A percentile compares a stretch with the other conserved stretches of the same genome.
Conservation (phyloP, 2,329 filamentous ascomycete genomes). For the Fusarium abutilonis region DNA sequence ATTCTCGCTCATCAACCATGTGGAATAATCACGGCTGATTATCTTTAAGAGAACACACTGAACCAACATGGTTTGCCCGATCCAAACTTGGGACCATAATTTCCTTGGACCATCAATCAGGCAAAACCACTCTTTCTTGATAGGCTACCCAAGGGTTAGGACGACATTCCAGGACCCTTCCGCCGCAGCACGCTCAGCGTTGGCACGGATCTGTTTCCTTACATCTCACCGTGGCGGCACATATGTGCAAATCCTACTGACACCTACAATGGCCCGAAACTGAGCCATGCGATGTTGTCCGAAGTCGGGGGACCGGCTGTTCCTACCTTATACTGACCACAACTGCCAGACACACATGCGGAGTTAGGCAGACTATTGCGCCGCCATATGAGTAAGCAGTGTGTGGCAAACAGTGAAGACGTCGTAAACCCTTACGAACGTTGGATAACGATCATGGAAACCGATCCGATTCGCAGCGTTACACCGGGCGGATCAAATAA, state of each 20-base stretch:
- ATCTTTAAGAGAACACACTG: not conserved
- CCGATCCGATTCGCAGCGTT: conserved; percentile 41
- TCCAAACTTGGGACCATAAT: not conserved
- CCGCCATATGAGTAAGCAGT: not conserved
- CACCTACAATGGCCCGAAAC: conserved; percentile 35
- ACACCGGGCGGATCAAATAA: conserved; percentile 29
- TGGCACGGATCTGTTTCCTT: conserved; percentile 24
- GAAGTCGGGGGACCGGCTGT: conserved; percentile 10
- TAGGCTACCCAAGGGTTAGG: conserved; percentile 6
- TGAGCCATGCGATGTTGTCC: conserved; percentile 21
- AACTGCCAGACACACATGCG: not conserved
- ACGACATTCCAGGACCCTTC: conserved; percentile 13
- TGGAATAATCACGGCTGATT: too few relatives aligned
- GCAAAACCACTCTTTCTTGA: not conserved
- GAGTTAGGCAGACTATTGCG: not conserved
- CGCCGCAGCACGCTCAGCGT: conserved; percentile 13
- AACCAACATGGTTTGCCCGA: not conserved
- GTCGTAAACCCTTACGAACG: conserved; percentile 26
- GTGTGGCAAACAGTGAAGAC: conserved; percentile 22
- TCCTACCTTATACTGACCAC: conserved; percentile 8
- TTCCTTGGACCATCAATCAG: conserved; percentile 3
- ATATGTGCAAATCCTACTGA: conserved; percentile 15
- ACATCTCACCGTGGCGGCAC: conserved; percentile 15
- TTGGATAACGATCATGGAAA: conserved; percentile 32
- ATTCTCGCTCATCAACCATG: not conserved